Evolutionary conservation across 371 early-diverging fungal genomes (phyloP).

Genomic region (Mucor mucedo): DNA sequence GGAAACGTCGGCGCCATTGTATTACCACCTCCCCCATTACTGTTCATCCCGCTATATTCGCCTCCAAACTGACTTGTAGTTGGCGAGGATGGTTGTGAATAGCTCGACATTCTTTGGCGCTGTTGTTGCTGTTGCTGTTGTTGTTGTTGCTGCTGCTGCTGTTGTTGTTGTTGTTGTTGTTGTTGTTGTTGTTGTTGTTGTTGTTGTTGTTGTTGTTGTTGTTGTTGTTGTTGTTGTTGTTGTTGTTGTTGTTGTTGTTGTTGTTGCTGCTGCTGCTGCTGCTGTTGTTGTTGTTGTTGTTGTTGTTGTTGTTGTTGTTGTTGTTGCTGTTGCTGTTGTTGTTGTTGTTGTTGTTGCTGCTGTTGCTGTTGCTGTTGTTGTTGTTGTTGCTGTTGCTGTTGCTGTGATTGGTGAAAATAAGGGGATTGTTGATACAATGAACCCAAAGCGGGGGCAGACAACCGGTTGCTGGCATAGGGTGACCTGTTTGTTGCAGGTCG

Average conservation of each 20-base stretch:
- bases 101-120: slow-evolving; percentile 9
- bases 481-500: slow-evolving; percentile 15
- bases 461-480: slow-evolving; percentile 31
- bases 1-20: background rate
- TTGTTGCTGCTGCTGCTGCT: slow-evolving; percentile 13
- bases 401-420: slow-evolving; percentile 21
- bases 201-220: slow-evolving; percentile 8
- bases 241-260: slow-evolving; percentile 8
- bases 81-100: slow-evolving; percentile 28
- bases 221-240: slow-evolving; percentile 11
- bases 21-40: background rate
- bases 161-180: slow-evolving; percentile 9
- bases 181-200: slow-evolving; percentile 16
- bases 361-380: slow-evolving; percentile 8
- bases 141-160: slow-evolving; percentile 8
- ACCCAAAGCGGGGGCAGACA: slow-evolving; percentile 37
- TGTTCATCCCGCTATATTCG: background rate
- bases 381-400: slow-evolving; percentile 23
- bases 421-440: slow-evolving; percentile 29
- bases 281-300: slow-evolving; percentile 3
- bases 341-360: slow-evolving; percentile 12
- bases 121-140: slow-evolving; percentile 11
- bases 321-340: slow-evolving; percentile 10
- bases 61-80: slow-evolving; percentile 9
- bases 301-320: background rate